Conservation (phyloP, 2,329 filamentous ascomycete species). For the Bipolaris sorokiniana region DNA sequence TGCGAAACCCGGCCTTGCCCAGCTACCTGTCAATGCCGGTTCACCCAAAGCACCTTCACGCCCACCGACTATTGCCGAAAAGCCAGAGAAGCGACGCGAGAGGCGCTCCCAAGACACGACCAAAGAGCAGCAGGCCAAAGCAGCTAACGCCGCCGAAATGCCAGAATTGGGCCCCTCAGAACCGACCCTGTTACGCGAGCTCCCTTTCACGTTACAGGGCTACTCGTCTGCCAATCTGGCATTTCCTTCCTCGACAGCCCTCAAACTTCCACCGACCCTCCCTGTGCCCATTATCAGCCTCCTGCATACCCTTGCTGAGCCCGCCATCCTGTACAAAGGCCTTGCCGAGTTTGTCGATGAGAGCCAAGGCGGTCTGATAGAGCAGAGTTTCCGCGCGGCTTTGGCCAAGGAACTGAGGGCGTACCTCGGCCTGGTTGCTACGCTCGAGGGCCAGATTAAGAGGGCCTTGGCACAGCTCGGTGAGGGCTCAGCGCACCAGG, state of each 20-base stretch:
- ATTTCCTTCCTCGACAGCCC: slow-evolving; percentile 70
- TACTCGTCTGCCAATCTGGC: slow-evolving; percentile 84
- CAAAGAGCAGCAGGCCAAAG: slow-evolving; percentile 35
- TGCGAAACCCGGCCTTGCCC: slow-evolving; percentile 52
- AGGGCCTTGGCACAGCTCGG: slow-evolving; percentile 78
- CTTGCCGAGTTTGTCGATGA: slow-evolving; percentile 83
- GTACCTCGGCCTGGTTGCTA: slow-evolving; percentile 89
- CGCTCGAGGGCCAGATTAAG: slow-evolving; percentile 89
- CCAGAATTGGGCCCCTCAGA: slow-evolving; percentile 49
- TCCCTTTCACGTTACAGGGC: slow-evolving; percentile 92
- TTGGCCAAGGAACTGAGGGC: slow-evolving; percentile 84
- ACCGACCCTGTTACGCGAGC: slow-evolving; percentile 63
- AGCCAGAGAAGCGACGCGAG: slow-evolving; percentile 36
- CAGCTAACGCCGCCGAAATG: slow-evolving; percentile 12
- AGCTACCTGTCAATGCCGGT: slow-evolving; percentile 46
- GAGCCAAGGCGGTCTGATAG: slow-evolving; percentile 81
- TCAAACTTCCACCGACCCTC: slow-evolving; percentile 79
- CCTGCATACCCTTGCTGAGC: slow-evolving; percentile 87
- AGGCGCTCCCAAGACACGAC: slow-evolving; percentile 29
- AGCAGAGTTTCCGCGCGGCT: slow-evolving; percentile 88
- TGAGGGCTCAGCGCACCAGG: slow-evolving; percentile 68
- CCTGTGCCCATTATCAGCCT: slow-evolving; percentile 85
- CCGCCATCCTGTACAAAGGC: slow-evolving; percentile 85
- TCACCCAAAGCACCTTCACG: slow-evolving; percentile 37
- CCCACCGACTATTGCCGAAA: slow-evolving; percentile 26